Base-by-base conservation (phyloP, 78 protist species). In the Polysphondylium violaceum region DNA sequence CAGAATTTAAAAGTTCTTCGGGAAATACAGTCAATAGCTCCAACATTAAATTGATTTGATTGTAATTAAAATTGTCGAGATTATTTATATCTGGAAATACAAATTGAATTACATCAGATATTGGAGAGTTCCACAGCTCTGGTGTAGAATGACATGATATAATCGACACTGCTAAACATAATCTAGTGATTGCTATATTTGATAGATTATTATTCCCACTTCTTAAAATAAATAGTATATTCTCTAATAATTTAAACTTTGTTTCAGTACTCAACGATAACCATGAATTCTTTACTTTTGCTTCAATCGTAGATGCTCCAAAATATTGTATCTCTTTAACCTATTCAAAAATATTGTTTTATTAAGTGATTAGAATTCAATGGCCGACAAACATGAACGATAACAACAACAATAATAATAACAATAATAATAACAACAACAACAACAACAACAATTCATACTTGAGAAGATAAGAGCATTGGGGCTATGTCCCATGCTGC, bases 271-370 rank as follows among this genome's bases (percentile, higher is more conserved):
- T 64, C 47, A 79, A 50, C 16, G 55, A 40, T n/a, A 27, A 47
- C 88, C 88, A 79, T 35, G 29, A 59, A 3, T n/a, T 47, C 27
- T 79, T 79, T 21, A 79, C 38, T 72, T 79, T 79, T 41, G 29
- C 33, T 58, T 79, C 88, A 3, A 79, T 79, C 23, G 88, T 79
- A 14, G 88, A 79, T 79, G 88, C 88, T 19, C 88, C 88, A 79
- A 79, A 79, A 67, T 79, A 79, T 53, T 79, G 88, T 29, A 79
- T 67, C 50, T 79, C 88, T 68, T 21, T 68, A 38, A 64, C 59
- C 47, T 38, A 23, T 2, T 23, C 16, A 16, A 58, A 51, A 51
- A 31, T 6, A 23, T 23, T 58, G n/a, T 16, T 23, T 58, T 55
- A 17, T 55, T 55, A 55, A 23, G 29, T 59, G 12, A 59, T 58